A percentile compares a stretch with the other conserved stretches of the same genome.
These are phyloP conservation scores for Penicillium sumatraense DNA, from an alignment of 2,329 filamentous ascomycete species.

Conservation along the genomic window DNA sequence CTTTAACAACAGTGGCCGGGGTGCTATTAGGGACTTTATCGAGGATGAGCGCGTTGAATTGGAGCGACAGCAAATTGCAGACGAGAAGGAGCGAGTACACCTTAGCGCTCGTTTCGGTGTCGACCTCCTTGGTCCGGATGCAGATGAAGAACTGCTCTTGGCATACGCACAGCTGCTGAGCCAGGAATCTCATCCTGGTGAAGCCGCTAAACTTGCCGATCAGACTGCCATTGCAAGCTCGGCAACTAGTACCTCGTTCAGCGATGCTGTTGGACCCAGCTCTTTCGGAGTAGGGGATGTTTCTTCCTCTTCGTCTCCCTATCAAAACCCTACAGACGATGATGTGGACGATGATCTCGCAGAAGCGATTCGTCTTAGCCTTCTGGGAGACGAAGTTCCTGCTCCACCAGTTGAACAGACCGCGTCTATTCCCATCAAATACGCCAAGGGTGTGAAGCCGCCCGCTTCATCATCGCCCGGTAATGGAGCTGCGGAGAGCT, in stretches of 20 bases:
- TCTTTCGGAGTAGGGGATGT: slow-evolving; percentile 34
- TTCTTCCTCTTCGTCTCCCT: slow-evolving; percentile 43
- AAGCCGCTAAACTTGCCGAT: slow-evolving; percentile 53
- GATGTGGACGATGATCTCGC: slow-evolving; percentile 63
- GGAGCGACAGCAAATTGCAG: slow-evolving; percentile 70
- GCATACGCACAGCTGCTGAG: slow-evolving; percentile 67
- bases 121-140: slow-evolving; percentile 65
- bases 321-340: slow-evolving; percentile 48
- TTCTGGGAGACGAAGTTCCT: slow-evolving; percentile 41
- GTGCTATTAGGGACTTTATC: slow-evolving; percentile 79
- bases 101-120: slow-evolving; percentile 83
- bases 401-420: slow-evolving; percentile 20
- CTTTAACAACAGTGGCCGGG: slow-evolving; percentile 66
- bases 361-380: slow-evolving; percentile 63
- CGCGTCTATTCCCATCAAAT: slow-evolving; percentile 40
- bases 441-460: slow-evolving; percentile 33
- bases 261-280: slow-evolving; percentile 41
- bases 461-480: slow-evolving; percentile 22
- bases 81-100: slow-evolving; percentile 69
- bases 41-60: slow-evolving; percentile 83
- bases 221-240: slow-evolving; percentile 40
- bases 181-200: slow-evolving; percentile 60
- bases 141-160: slow-evolving; percentile 65
- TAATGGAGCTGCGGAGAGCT: slow-evolving; percentile 34
- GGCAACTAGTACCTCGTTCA: slow-evolving; percentile 43